These are phyloP conservation scores for Neonectria sp. DNA, from an alignment of 2,329 filamentous ascomycete species.

Conservation along the genomic window DNA sequence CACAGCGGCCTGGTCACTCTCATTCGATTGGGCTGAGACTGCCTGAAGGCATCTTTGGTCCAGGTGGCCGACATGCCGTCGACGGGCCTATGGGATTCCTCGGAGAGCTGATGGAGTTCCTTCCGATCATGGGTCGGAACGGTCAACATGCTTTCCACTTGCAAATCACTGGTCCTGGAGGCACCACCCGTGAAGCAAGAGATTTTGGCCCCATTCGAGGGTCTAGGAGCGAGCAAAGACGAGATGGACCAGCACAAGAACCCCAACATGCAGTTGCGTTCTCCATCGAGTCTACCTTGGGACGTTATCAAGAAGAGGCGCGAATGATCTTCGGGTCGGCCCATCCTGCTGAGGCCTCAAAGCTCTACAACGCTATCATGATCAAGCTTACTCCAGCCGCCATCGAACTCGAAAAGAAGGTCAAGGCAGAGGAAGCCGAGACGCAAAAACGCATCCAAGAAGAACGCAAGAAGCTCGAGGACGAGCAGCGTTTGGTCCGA, in stretches of 20 bases:
- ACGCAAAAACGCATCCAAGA: conserved; percentile 67
- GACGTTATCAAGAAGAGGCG: conserved; percentile 91
- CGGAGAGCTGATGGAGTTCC: conserved; percentile 69
- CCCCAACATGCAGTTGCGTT: conserved; percentile 85
- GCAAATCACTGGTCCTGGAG: conserved; percentile 67
- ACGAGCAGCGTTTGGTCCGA: conserved; percentile 75
- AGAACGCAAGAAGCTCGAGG: conserved; percentile 73
- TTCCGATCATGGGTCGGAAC: conserved; percentile 63
- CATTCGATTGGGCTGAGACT: conserved; percentile 69
- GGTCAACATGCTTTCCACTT: conserved; percentile 71
- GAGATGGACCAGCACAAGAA: conserved; percentile 67
- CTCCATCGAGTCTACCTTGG: conserved; percentile 76
- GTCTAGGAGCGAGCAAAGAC: conserved; percentile 63
- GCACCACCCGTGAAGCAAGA: conserved; percentile 64
- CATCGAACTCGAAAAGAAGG: conserved; percentile 83
- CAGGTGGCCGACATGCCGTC: conserved; percentile 53
- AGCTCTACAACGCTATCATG: conserved; percentile 78
- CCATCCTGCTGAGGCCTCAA: conserved; percentile 76
- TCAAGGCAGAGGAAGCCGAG: conserved; percentile 72
- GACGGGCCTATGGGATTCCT: conserved; percentile 70
- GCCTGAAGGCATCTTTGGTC: conserved; percentile 61
- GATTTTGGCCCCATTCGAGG: conserved; percentile 63
- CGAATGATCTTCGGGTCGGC: conserved; percentile 84
- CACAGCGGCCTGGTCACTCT: conserved; percentile 65
- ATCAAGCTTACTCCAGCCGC: conserved; percentile 86